A percentile compares a stretch with the other conserved stretches of the same genome.
phyloP scores from a whole-genome alignment of 805 yeast species.

The Komagataella ulmi region DNA sequence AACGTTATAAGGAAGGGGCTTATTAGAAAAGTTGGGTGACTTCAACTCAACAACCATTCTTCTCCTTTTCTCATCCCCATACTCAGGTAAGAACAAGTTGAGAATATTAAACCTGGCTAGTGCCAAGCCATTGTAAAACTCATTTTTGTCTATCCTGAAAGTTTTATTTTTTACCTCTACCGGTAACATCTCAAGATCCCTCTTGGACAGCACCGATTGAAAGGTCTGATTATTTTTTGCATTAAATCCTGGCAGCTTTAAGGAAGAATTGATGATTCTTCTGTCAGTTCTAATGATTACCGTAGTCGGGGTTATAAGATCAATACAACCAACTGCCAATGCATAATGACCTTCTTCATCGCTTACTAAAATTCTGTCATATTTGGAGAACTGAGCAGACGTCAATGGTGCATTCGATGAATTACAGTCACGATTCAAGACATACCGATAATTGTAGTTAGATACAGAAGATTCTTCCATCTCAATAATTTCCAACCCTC shows the following conservation, averaged over 20 bases:
- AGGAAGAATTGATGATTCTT: conserved; percentile 27
- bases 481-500: conserved; percentile 29
- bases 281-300: conserved; percentile 41
- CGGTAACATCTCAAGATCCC: conserved; percentile 3
- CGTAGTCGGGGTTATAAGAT: conserved; percentile 23
- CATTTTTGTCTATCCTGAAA: conserved; percentile 74
- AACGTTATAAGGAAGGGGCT: conserved; percentile 11
- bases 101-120: conserved; percentile 66
- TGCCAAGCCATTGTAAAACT: conserved; percentile 60
- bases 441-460: conserved; percentile 25
- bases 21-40: conserved; percentile 26
- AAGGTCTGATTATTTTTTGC: conserved; percentile 31
- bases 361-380: conserved; percentile 62
- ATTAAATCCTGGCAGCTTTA: conserved; percentile 28
- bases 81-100: conserved; percentile 41
- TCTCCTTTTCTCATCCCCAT: conserved; percentile 32
- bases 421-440: conserved; percentile 26
- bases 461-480: conserved; percentile 11
- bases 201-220: conserved; percentile 27
- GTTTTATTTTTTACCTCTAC: conserved; percentile 5
- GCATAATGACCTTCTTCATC: conserved; percentile 74
- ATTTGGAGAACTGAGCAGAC: conserved; percentile 33
- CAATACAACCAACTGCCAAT: conserved; percentile 48
- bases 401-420: conserved; percentile 10
- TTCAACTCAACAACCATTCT: conserved; percentile 39